phyloP scores from a whole-genome alignment of 257 asterid genomes.

The Haberlea rhodopensis region DNA sequence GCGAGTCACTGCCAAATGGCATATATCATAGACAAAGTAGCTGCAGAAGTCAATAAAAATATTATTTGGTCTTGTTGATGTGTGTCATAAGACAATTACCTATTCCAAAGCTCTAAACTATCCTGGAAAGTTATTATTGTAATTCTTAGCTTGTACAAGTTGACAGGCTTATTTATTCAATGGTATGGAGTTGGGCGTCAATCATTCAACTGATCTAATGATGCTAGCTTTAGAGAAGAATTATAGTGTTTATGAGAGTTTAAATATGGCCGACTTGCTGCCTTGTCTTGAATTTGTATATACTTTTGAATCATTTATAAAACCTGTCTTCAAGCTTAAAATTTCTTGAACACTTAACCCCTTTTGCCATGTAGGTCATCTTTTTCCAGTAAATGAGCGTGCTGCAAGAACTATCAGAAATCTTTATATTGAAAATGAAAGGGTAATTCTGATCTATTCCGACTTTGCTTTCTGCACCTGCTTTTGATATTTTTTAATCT shows the following conservation, averaged over 20 bases:
- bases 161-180: not conserved
- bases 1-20: constrained; percentile 19
- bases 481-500: constrained; percentile 9
- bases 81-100: not conserved
- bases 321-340: constrained; percentile 7
- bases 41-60: not conserved
- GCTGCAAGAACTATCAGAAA: constrained; percentile 88
- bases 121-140: not conserved
- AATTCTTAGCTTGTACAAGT: not conserved
- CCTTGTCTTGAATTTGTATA: constrained; percentile 18
- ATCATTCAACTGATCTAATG: not conserved
- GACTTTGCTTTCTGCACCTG: constrained; percentile 15
- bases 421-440: constrained; percentile 84
- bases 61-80: not conserved
- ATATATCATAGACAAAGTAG: constrained; percentile 17
- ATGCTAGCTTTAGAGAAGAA: constrained; percentile 1
- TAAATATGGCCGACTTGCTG: not conserved
- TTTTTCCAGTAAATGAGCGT: constrained; percentile 87
- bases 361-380: constrained; percentile 56
- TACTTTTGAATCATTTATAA: constrained; percentile 1
- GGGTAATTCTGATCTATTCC: constrained; percentile 50
- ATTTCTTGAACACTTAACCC: constrained; percentile 4
- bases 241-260: not conserved
- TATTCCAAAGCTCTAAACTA: no score
- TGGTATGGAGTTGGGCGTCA: no score